Conservation (phyloP, 2,329 filamentous ascomycete genomes). For the Colletotrichum nymphaeae region DNA sequence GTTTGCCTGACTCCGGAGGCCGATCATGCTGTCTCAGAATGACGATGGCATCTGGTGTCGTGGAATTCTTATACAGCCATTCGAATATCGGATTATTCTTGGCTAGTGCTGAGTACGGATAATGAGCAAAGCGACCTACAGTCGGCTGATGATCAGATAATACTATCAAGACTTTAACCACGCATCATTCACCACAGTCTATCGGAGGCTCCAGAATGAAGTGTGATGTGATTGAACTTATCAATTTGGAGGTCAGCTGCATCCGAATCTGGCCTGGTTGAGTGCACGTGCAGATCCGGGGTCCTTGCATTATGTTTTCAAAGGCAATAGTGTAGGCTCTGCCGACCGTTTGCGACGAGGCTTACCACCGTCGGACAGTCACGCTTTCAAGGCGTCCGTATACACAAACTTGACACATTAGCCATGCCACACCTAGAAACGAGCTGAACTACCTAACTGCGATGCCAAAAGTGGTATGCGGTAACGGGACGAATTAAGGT, state of each 20-base stretch:
- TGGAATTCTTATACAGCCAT: background rate
- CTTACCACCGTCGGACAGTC: conserved; percentile 16
- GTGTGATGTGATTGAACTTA: background rate
- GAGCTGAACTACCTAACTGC: background rate
- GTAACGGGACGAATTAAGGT: background rate
- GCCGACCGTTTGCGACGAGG: conserved; percentile 28
- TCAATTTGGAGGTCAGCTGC: background rate
- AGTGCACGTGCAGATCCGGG: background rate
- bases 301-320: background rate
- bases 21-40: background rate
- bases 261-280: background rate
- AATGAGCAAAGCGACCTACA: background rate
- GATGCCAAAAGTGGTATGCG: background rate
- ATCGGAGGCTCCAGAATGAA: background rate
- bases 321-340: background rate
- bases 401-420: background rate
- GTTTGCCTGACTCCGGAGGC: background rate
- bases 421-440: background rate
- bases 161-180: background rate
- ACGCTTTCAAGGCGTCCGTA: background rate
- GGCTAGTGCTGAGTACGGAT: background rate
- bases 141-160: background rate
- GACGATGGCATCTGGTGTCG: background rate
- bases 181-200: background rate
- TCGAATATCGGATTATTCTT: background rate